Evolutionary conservation across 2,329 filamentous ascomycete genomes (phyloP), one percentile per base, ranked within the genome.

Genomic region (Ophiostoma piceae): DNA sequence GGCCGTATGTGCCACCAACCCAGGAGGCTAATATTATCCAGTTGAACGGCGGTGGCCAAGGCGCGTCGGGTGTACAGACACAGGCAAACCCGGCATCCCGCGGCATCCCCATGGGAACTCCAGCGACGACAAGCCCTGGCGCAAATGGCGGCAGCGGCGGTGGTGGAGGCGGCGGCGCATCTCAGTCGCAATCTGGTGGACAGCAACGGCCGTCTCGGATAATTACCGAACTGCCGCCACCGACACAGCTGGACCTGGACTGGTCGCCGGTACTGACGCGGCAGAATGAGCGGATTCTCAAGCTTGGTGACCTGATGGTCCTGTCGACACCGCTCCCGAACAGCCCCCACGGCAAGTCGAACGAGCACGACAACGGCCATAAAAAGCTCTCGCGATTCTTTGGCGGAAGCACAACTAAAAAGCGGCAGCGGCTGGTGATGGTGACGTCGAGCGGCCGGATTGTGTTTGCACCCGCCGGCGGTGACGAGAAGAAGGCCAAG

Each of bases 311-410:
- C 76, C 82, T 97, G 73, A 87, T 93, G 79, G 94, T 99, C 8
- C 84, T 92, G 54, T 90, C 92, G 6, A 87, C 92, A 2, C 90
- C 94, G 11, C 85, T 93, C 68, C 85, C 91, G 11, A 90, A 92
- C 76, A 91, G 88, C 72, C 87, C 91, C 0, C 88, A 88, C 69
- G 87, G 88, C 47, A 92, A 90, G 76, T 86, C 87, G 54, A 86
- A 88, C 65, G 88, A 89, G 71, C 80, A 81, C 71, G 82, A 82
- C 29, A 90, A 93, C 41, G 84, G 85, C 2, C 92, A 95, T 76
- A 94, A 92, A 79, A 97, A 97, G 77, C 89, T 99, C 73, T 91
- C 94, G 1, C 88, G 94, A 57, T 97, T 99, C 79, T 98, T 99
- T 79, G 92, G 92, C 39, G 92, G 93, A 68, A 94, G 89, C 76